A percentile compares a stretch with the other conserved stretches of the same genome.
Conservation (phyloP, 2,329 filamentous ascomycete species). For the Fusarium tricinctum region DNA sequence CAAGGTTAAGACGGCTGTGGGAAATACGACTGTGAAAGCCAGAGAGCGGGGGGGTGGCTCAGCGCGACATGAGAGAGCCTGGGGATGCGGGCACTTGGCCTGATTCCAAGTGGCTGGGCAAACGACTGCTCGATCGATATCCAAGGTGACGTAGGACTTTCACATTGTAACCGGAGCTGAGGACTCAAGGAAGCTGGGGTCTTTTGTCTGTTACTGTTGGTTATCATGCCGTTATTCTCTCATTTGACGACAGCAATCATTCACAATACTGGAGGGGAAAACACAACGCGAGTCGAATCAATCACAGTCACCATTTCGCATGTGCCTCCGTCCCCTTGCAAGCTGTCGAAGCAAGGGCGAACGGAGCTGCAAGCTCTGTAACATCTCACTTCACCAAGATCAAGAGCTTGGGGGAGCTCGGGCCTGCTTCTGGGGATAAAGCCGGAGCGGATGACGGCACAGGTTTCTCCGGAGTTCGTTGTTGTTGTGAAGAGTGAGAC, state of each 20-base stretch:
- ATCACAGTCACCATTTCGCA: neutral
- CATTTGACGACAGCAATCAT: neutral
- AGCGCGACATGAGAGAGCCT: constrained; percentile 3
- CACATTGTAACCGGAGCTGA: constrained; percentile 8
- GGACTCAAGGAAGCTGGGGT: constrained; percentile 13
- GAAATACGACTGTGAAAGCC: constrained; percentile 1
- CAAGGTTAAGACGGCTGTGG: neutral
- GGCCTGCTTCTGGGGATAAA: constrained; percentile 16
- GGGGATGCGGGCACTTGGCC: constrained; percentile 25
- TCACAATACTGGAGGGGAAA: neutral
- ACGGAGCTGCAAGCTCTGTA: constrained; percentile 37
- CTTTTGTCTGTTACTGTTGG: constrained; percentile 18
- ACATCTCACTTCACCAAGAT: constrained; percentile 31
- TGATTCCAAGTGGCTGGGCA: constrained; percentile 36
- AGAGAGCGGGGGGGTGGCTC: constrained; percentile 16
- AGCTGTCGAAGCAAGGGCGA: constrained; percentile 34
- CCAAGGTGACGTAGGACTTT: constrained; percentile 39
- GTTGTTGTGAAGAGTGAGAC: constrained; percentile 22
- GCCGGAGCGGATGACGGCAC: constrained; percentile 24
- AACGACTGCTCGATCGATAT: constrained; percentile 24
- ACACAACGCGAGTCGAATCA: neutral
- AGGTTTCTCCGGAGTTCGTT: constrained; percentile 35
- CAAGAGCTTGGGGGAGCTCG: constrained; percentile 25
- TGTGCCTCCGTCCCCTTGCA: constrained; percentile 10
- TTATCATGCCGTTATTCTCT: neutral